Evolutionary conservation across 768 basidiomycete genomes (phyloP).

Genomic region (Pleurotus ostreatus): DNA sequence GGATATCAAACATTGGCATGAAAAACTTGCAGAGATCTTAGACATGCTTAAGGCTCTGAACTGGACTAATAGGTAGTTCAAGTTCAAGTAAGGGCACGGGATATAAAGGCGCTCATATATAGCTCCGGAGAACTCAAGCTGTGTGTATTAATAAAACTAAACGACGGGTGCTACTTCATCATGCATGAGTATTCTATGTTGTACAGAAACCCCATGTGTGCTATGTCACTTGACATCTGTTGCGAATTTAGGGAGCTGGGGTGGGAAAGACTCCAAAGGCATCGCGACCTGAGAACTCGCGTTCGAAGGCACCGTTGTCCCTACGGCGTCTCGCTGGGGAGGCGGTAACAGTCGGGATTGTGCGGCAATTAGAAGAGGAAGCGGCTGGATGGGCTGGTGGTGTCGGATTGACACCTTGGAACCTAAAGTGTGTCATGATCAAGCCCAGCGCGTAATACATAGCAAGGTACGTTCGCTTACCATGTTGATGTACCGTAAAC

Average conservation of each 20-base stretch:
- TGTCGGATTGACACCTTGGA: conserved; percentile 53
- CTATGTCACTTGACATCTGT: too few relatives aligned
- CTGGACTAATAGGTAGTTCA: too few relatives aligned
- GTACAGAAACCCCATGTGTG: too few relatives aligned
- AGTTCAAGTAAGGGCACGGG: too few relatives aligned
- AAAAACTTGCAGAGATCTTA: too few relatives aligned
- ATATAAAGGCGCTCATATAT: too few relatives aligned
- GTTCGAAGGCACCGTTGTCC: background rate
- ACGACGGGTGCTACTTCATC: too few relatives aligned
- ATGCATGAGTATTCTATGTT: too few relatives aligned
- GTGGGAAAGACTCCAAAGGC: conserved; percentile 4
- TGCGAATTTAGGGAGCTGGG: background rate
- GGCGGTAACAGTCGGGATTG: conserved; percentile 3
- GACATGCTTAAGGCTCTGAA: too few relatives aligned
- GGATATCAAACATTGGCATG: too few relatives aligned
- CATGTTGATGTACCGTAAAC: conserved; percentile 74
- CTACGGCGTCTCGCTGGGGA: background rate
- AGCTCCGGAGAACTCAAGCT: too few relatives aligned
- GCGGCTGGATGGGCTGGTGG: conserved; percentile 58
- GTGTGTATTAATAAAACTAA: too few relatives aligned
- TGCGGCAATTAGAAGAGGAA: conserved; percentile 57
- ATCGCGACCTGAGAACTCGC: conserved; percentile 1
- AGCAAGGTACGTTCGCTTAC: conserved; percentile 13
- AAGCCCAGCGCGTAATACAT: background rate
- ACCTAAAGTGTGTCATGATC: background rate